Evolutionary conservation across 768 basidiomycete species (phyloP).

Genomic region (Tulasnella sp.): DNA sequence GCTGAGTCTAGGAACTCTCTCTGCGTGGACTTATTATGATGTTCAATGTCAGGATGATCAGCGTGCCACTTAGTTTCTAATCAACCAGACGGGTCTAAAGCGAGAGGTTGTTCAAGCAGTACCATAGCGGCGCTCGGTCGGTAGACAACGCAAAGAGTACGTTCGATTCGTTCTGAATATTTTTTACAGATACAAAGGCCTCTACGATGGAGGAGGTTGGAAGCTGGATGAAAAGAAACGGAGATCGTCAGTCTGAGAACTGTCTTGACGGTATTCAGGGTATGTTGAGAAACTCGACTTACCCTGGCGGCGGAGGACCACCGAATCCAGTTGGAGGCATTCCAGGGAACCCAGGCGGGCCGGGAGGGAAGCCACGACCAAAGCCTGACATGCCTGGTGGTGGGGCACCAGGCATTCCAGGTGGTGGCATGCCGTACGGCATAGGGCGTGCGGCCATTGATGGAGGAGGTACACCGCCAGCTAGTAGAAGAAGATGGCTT

Average conservation of each 20-base stretch:
- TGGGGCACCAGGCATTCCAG: conserved; percentile 29
- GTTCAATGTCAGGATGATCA: no score
- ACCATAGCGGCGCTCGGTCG: background rate
- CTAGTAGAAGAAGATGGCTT: background rate
- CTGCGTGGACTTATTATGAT: no score
- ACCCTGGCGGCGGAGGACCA: conserved; percentile 65
- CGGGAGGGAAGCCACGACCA: conserved; percentile 39
- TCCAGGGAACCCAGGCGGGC: conserved; percentile 42
- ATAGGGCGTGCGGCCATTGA: conserved; percentile 38
- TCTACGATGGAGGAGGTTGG: conserved; percentile 41
- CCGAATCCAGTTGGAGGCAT: conserved; percentile 74
- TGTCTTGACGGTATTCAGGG: background rate
- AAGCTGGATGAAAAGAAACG: conserved; percentile 39
- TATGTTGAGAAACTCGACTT: conserved; percentile 35
- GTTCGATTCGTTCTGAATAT: background rate
- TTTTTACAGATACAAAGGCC: conserved; percentile 20
- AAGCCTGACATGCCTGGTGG: conserved; percentile 32
- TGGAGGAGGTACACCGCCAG: conserved; percentile 13
- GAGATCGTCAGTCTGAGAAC: background rate
- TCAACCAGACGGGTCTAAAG: background rate
- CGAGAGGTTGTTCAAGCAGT: background rate
- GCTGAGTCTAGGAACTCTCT: background rate
- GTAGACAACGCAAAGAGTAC: background rate
- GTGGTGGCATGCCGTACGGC: conserved; percentile 41
- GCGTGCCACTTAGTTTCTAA: no score